Evolutionary conservation across 164 flowering plant genomes (phyloP).

Genomic region (Chloranthus sessilifolius): DNA sequence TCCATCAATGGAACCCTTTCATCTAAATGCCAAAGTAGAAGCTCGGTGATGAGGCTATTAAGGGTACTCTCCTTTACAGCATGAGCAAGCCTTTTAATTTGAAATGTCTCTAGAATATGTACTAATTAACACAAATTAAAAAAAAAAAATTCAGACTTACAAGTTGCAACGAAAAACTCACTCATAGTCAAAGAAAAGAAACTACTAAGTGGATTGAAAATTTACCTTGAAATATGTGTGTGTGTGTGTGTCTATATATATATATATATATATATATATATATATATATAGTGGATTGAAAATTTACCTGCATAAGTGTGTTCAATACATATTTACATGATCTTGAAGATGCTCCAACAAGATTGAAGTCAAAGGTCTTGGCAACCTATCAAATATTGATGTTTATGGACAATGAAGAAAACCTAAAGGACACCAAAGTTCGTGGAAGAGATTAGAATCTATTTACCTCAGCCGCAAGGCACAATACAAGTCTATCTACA

Average conservation of each 20-base stretch:
- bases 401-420: background rate
- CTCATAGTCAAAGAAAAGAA: no score
- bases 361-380: conserved; percentile 85
- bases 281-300: no score
- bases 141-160: no score
- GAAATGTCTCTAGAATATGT: conserved; percentile 95
- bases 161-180: no score
- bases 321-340: conserved; percentile 98
- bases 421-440: background rate
- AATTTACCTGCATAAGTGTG: conserved; percentile 89
- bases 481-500: conserved; percentile 88
- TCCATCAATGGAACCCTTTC: conserved; percentile 96
- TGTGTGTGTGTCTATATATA: no score
- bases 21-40: conserved; percentile 96
- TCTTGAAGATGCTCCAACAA: conserved; percentile 91
- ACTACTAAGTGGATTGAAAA: conserved; percentile 1
- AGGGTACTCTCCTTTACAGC: conserved; percentile 92
- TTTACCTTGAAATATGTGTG: no score
- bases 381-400: conserved; percentile 51
- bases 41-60: conserved; percentile 85
- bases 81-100: conserved; percentile 84
- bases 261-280: no score
- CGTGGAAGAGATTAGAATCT: background rate
- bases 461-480: conserved; percentile 82
- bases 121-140: no score